These are phyloP conservation scores for Xerocomus amazonicus DNA, from an alignment of 1,284 basidiomycete species.

Conservation along the genomic window DNA sequence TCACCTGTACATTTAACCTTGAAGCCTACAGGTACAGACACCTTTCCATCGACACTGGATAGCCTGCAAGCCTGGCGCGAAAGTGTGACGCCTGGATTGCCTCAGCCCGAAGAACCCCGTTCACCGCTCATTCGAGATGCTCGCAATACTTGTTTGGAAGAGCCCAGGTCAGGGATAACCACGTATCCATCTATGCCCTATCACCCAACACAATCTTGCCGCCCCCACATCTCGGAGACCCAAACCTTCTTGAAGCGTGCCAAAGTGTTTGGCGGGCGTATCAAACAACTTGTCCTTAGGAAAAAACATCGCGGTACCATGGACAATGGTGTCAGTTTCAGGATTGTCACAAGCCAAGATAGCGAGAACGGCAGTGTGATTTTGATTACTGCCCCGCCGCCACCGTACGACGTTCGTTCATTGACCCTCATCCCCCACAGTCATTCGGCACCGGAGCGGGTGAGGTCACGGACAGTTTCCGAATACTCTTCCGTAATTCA, in stretches of 20 bases:
- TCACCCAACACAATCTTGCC: slow-evolving; percentile 2
- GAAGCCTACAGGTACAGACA: slow-evolving; percentile 28
- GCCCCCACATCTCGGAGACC: slow-evolving; percentile 13
- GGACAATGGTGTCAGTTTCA: slow-evolving; percentile 20
- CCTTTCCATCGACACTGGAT: slow-evolving; percentile 31
- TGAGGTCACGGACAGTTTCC: slow-evolving; percentile 22
- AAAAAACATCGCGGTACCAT: slow-evolving; percentile 15
- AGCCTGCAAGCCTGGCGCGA: slow-evolving; percentile 31
- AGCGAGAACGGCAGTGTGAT: slow-evolving; percentile 33
- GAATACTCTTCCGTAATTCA: slow-evolving; percentile 22
- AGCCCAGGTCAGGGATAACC: slow-evolving; percentile 7
- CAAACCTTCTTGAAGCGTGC: slow-evolving; percentile 26
- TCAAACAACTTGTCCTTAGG: slow-evolving; percentile 26
- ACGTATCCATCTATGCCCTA: slow-evolving; percentile 5
- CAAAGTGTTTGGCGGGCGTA: slow-evolving; percentile 26
- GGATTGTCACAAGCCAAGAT: slow-evolving; percentile 23
- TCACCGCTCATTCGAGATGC: slow-evolving; percentile 14
- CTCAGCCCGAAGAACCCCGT: slow-evolving; percentile 17
- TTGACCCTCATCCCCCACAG: slow-evolving; percentile 4
- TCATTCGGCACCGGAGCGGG: slow-evolving; percentile 4
- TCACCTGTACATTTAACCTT: slow-evolving; percentile 18
- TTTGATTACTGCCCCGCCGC: slow-evolving; percentile 29
- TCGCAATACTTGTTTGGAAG: slow-evolving; percentile 6
- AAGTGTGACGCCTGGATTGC: slow-evolving; percentile 16
- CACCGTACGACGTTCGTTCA: slow-evolving; percentile 20